These are phyloP conservation scores for Zygnema circumcarinatum DNA, from an alignment of 139 green algal species.

Conservation along the genomic window DNA sequence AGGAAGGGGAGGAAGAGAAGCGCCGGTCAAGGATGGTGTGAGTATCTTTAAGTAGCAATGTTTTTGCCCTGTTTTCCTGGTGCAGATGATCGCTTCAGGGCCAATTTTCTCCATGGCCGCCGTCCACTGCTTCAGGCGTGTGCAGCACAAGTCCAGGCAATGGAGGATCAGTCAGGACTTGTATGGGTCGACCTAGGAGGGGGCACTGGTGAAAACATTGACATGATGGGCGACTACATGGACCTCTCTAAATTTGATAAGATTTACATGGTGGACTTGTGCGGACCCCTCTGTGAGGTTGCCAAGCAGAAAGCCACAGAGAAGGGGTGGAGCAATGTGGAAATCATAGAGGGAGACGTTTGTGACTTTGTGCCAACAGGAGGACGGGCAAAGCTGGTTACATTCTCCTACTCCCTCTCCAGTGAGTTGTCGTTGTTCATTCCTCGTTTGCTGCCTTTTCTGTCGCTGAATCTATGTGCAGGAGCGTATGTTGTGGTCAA, in stretches of 20 bases:
- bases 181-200: constrained; percentile 95
- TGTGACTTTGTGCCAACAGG: constrained; percentile 80
- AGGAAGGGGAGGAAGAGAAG: too few species aligned
- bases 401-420: constrained; percentile 97
- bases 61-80: background rate
- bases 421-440: constrained; percentile 69
- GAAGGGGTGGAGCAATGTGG: constrained; percentile 92
- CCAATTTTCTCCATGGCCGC: constrained; percentile 92
- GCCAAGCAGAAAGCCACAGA: constrained; percentile 78
- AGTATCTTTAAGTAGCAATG: too few species aligned
- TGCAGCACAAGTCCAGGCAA: constrained; percentile 77
- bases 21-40: too few species aligned
- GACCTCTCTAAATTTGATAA: constrained; percentile 86
- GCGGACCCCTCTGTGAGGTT: constrained; percentile 85
- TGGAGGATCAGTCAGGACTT: constrained; percentile 67
- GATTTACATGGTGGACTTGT: constrained; percentile 98
- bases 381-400: constrained; percentile 83
- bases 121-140: constrained; percentile 88
- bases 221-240: constrained; percentile 93
- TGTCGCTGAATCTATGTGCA: too few species aligned
- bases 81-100: constrained; percentile 93
- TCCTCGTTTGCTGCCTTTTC: too few species aligned
- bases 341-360: constrained; percentile 90
- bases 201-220: constrained; percentile 93
- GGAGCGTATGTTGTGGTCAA: too few species aligned